Evolutionary conservation across 805 yeast species (phyloP), one percentile per base, ranked within the genome.

Genomic region (Metschnikowia continentalis): DNA sequence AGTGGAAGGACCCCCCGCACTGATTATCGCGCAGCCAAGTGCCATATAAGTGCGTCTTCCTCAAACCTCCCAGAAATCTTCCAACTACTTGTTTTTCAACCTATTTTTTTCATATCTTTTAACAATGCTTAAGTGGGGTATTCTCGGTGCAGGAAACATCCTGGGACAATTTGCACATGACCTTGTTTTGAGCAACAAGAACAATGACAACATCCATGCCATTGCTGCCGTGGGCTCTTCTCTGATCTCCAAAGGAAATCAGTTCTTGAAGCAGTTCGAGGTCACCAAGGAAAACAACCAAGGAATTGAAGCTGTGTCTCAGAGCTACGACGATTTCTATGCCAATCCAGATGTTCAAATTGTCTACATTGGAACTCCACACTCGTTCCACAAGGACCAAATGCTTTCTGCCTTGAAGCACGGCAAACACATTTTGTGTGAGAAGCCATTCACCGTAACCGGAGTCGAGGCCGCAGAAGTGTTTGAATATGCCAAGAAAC

Each of bases 331-430:
- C 15, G 78, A 76, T 1, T 68, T 80, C 38, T 78, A 70, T 52
- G 51, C 53, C n/a, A 72, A 77, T 54, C 59, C 68, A 2, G 65
- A 72, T 3, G 70, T 80, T 37, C 78, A 80, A 48, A 67, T 75
- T n/a, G 70, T 81, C 37, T 81, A 81, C 57, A 66, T 81, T 36
- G 84, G 82, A 2, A 70, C 81, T 8, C 84, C 84, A 3, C 84
- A 81, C 65, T 65, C 72, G 14, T 66, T 71, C 57, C 85, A 81
- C 61, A 70, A 74, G 47, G 77, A 75, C 40, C 76, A 74, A 52
- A 75, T 74, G 6, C 60, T 71, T 47, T 55, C 62, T 42, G 78
- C 81, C 7, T 64, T 80, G 48, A 60, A 67, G 17, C 67, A 72
- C 41, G 78, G 74, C 20, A 76, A 77, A 53, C 78, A 79, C 59